Evolutionary conservation across 306 rosid genomes (phyloP).

Genomic region (Acmispon strigosus): DNA sequence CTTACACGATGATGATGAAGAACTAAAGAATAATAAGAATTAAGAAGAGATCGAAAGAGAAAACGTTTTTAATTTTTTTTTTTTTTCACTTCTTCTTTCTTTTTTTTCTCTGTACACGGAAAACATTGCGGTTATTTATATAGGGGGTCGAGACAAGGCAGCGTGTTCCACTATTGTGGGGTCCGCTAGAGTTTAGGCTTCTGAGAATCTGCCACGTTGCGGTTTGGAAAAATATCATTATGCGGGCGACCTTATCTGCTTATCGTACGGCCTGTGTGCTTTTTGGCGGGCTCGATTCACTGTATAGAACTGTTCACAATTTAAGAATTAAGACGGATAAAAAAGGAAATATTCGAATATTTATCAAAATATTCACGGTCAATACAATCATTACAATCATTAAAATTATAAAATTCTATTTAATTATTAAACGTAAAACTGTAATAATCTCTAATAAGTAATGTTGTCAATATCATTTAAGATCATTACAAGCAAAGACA

Average conservation of each 20-base stretch:
- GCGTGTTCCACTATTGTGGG: conserved; percentile 34
- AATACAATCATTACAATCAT: too few species aligned
- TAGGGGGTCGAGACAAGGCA: conserved; percentile 26
- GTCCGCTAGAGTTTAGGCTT: conserved; percentile 24
- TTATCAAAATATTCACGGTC: too few species aligned
- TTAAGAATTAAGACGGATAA: background rate
- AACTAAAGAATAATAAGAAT: too few species aligned
- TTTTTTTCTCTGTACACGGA: background rate
- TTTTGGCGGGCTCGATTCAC: conserved; percentile 34
- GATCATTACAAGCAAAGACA: too few species aligned
- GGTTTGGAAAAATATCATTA: conserved; percentile 12
- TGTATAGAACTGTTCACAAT: conserved; percentile 5
- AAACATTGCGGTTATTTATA: conserved; percentile 40
- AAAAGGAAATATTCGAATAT: background rate
- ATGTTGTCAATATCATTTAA: too few species aligned
- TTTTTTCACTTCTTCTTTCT: background rate
- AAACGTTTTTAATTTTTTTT: background rate
- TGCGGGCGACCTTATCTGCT: conserved; percentile 70
- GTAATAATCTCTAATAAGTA: too few species aligned
- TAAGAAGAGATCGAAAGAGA: too few species aligned
- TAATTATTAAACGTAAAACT: too few species aligned
- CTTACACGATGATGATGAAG: too few species aligned
- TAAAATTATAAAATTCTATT: too few species aligned
- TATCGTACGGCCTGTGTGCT: conserved; percentile 24
- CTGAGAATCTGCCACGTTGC: conserved; percentile 31